These are phyloP conservation scores for Fusarium sp. DNA, from an alignment of 2,329 filamentous ascomycete genomes.

Conservation along the genomic window DNA sequence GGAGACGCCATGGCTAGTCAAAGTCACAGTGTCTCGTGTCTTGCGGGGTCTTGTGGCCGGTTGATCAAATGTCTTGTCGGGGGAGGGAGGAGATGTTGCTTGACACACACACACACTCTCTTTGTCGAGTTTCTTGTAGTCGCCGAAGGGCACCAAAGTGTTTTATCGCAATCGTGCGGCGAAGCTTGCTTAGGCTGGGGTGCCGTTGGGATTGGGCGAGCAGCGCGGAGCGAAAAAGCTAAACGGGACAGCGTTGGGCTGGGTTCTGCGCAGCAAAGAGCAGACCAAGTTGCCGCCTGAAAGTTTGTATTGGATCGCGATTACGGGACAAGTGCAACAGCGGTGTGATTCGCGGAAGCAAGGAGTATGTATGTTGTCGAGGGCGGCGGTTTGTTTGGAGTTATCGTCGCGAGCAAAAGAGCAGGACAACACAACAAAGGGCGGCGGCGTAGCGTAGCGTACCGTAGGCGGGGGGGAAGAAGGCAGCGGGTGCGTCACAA, in stretches of 20 bases:
- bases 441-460: background rate
- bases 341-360: slow-evolving; percentile 16
- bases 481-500: slow-evolving; percentile 35
- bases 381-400: slow-evolving; percentile 17
- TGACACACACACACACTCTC: slow-evolving; percentile 21
- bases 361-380: slow-evolving; percentile 10
- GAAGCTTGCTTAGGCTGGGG: slow-evolving; percentile 31
- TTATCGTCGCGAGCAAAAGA: slow-evolving; percentile 35
- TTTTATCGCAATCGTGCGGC: slow-evolving; percentile 36
- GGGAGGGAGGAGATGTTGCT: slow-evolving; percentile 2
- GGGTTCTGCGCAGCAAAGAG: slow-evolving; percentile 37
- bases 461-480: slow-evolving; percentile 18
- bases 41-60: slow-evolving; percentile 44
- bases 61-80: slow-evolving; percentile 43
- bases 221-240: slow-evolving; percentile 29
- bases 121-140: slow-evolving; percentile 13
- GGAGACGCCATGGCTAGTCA: slow-evolving; percentile 93
- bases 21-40: slow-evolving; percentile 75
- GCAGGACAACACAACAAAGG: slow-evolving; percentile 15
- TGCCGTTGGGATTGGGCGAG: slow-evolving; percentile 21
- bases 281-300: slow-evolving; percentile 30
- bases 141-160: slow-evolving; percentile 20
- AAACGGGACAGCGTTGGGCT: slow-evolving; percentile 7
- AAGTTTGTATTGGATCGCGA: background rate
- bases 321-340: background rate